phyloP scores from a whole-genome alignment of 2,329 filamentous ascomycete genomes.

The Curvularia spicifera region DNA sequence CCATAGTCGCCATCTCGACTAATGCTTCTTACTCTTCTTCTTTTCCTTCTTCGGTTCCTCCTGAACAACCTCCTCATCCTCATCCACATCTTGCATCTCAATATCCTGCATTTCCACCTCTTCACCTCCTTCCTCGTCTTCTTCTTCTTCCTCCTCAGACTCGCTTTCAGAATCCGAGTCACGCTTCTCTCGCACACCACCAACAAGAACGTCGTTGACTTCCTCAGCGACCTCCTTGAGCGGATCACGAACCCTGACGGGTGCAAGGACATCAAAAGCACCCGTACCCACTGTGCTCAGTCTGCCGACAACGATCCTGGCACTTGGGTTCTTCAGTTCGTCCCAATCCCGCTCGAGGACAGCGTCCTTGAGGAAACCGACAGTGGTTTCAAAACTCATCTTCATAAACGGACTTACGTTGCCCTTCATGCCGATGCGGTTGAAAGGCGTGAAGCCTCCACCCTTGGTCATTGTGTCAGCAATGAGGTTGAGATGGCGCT shows the following conservation, averaged over 20 bases:
- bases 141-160: constrained; percentile 20
- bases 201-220: constrained; percentile 19
- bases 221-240: constrained; percentile 25
- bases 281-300: constrained; percentile 87
- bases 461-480: constrained; percentile 97
- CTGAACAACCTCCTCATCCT: constrained; percentile 2
- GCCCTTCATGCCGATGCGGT: constrained; percentile 83
- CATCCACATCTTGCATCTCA: constrained; percentile 15
- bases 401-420: constrained; percentile 93
- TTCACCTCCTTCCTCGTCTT: constrained; percentile 13
- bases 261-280: constrained; percentile 79
- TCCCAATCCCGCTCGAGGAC: constrained; percentile 91
- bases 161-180: constrained; percentile 21
- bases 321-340: constrained; percentile 82
- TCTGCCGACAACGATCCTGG: constrained; percentile 85
- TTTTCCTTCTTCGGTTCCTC: constrained; percentile 13
- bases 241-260: constrained; percentile 39
- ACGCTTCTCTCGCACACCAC: constrained; percentile 14
- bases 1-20: constrained; percentile 3
- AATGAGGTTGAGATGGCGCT: constrained; percentile 91
- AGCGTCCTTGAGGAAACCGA: constrained; percentile 91
- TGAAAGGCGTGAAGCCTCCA: constrained; percentile 89
- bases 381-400: constrained; percentile 99
- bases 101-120: constrained; percentile 25
- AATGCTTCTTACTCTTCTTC: constrained; percentile 20